Evolutionary conservation across 148 eudicot species (phyloP), one percentile per base, ranked within the genome.

Genomic region (Vaccinium vitisidaea): DNA sequence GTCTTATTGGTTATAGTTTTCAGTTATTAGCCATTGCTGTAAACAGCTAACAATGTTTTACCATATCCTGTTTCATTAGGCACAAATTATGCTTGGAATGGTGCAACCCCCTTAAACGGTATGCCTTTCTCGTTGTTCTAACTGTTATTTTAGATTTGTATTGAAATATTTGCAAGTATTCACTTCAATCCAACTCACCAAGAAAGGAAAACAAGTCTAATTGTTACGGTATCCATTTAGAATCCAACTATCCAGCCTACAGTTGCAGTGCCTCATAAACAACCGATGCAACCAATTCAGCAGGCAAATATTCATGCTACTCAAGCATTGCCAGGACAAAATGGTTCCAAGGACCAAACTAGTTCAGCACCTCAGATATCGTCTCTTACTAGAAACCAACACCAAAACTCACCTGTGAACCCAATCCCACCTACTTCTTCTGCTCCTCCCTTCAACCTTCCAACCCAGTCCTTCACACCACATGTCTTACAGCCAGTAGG

Each of bases 21-120:
- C 5, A 32, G 70, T n/a, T 80, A 23, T 56, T 4, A 53, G 36
- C 11, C 58, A 54, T 1, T 71, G 15, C 83, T 46, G 53, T 5
- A 39, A 39, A 36, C 25, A 70, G 69, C 85, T 83, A n/a, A 87
- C 65, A 5, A 6, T 54, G n/a, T 83, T 11, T 27, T 50, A 27
- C 69, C 56, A 25, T 30, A 1, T 43, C 2, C 46, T 43, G 46
- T 43, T 6, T 43, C 6, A 43, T 63, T 82, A 96, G 99, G 99
- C 99, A 74, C 99, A 96, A 87, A 96, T 96, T 27, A 94, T 96
- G 99, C 98, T 96, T 74, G 98, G 99, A 85, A 96, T 96, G 99
- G 95, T 96, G 82, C 89, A 94, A 87, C 90, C 98, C 23, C 90
- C 99, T 23, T 90, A 90, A 87, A 80, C 87, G 92, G 97, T 95